These are phyloP conservation scores for Fragilariopsis cylindrus DNA, from an alignment of 108 stramenopile genomes.

Conservation along the genomic window DNA sequence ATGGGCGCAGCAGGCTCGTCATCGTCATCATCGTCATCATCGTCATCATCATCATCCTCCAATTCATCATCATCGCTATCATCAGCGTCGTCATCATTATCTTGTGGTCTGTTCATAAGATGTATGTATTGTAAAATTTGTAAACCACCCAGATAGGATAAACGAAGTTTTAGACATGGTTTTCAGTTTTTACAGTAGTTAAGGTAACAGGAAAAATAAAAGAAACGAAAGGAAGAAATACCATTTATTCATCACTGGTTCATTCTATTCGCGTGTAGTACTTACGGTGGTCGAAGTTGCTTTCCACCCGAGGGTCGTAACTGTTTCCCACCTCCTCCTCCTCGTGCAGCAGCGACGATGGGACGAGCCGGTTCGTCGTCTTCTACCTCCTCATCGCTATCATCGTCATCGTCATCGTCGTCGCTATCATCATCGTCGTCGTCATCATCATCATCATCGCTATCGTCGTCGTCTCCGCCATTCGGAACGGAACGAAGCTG, in stretches of 20 bases:
- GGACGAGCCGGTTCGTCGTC: conserved; percentile 25
- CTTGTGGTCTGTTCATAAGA: conserved; percentile 8
- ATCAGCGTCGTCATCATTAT: conserved; percentile 34
- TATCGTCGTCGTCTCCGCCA: conserved; percentile 32
- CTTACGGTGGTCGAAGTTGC: conserved; percentile 59
- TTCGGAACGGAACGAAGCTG: conserved; percentile 47
- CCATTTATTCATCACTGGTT: neutral
- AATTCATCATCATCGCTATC: conserved; percentile 46
- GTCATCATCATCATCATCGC: conserved; percentile 41
- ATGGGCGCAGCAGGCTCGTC: conserved; percentile 38
- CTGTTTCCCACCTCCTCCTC: conserved; percentile 71
- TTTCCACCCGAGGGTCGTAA: conserved; percentile 73
- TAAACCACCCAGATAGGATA: neutral
- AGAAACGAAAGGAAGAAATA: conserved; percentile 2
- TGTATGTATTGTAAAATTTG: conserved; percentile 14
- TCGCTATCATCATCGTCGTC: conserved; percentile 39
- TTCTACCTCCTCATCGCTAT: conserved; percentile 5
- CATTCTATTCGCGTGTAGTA: conserved; percentile 4
- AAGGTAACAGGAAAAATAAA: too few species aligned
- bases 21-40: conserved; percentile 49
- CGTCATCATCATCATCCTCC: conserved; percentile 51
- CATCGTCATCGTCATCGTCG: conserved; percentile 12
- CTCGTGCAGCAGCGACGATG: neutral
- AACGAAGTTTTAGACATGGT: neutral
- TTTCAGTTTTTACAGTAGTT: too few species aligned